Conservation (phyloP, 2,329 filamentous ascomycete species). For the Cercospora berteroae region DNA sequence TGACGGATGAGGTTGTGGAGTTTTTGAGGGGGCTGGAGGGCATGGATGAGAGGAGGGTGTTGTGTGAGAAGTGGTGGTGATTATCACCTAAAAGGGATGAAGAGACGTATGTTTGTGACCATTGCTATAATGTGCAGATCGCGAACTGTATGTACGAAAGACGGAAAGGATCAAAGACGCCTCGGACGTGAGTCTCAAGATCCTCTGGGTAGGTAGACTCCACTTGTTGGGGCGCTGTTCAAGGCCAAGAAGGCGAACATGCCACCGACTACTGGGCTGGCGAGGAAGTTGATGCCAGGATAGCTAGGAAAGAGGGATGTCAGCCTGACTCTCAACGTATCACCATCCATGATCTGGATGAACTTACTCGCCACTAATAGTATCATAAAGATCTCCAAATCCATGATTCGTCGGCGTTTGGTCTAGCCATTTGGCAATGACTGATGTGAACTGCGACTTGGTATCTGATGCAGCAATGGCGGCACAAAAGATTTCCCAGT, state of each 20-base stretch:
- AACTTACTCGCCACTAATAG: constrained; percentile 40
- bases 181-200: background rate
- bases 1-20: constrained; percentile 49
- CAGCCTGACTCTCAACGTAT: no score
- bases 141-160: background rate
- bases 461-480: constrained; percentile 46
- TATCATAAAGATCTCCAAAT: constrained; percentile 55
- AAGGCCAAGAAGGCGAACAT: constrained; percentile 50
- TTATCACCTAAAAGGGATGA: background rate
- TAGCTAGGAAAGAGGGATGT: constrained; percentile 16
- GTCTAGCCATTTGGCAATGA: constrained; percentile 51
- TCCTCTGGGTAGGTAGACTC: background rate
- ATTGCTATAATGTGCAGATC: background rate
- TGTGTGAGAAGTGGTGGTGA: constrained; percentile 56
- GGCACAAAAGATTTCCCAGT: constrained; percentile 55
- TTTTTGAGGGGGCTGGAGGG: constrained; percentile 41
- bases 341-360: no score
- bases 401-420: constrained; percentile 50
- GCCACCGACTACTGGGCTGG: constrained; percentile 54
- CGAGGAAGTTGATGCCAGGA: constrained; percentile 43
- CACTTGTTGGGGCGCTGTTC: constrained; percentile 31
- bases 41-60: constrained; percentile 41
- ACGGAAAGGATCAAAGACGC: background rate
- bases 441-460: constrained; percentile 48
- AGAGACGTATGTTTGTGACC: background rate